Base-by-base conservation (phyloP, 2,329 filamentous ascomycete genomes). In the Pyrenophora seminiperda region DNA sequence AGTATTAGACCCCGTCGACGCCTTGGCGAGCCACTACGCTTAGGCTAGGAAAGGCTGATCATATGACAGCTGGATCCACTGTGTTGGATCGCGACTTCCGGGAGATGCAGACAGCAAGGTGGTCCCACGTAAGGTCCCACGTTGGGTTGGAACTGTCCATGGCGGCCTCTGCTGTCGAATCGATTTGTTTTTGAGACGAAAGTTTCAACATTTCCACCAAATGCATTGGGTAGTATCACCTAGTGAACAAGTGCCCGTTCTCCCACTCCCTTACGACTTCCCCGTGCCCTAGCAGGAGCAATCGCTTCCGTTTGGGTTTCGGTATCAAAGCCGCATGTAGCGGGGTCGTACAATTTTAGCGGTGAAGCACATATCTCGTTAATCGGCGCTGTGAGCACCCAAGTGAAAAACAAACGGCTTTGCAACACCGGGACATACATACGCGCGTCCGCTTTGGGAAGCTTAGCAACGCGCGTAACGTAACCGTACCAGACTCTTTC, bases 41-140 rank as follows among this genome's bases (percentile, higher is more conserved):
- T 44, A 48, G 46, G 50, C 60, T 53, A 56, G 53, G 59, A 62
- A 49, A 50, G 54, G 43, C 48, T 60, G 64, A 65, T 71, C 68
- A 71, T 66, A 65, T 70, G 68, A 71, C 62, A 51, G 40, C 50
- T 51, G 38, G 54, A 58, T 58, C 66, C 67, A 62, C 61, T 60
- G 47, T 50, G 45, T 55, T 61, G 64, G 63, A 53, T 57, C 56
- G 50, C 53, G 53, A 55, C 47, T 36, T 58, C 53, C 51, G 59
- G 47, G 57, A 41, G 39, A 46, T 41, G 55, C 49, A 62, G 50
- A 61, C 46, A 50, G 42, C 42, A 46, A 53, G 32, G 30, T 45
- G 50, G 54, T 53, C 42, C 47, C 50, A 52, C 58, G 42, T 39
- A 47, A 38, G 32, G 34, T 40, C 33, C 37, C 38, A 38, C 43